A percentile compares a stretch with the other conserved stretches of the same genome.
Conservation (phyloP, 2,329 filamentous ascomycete species). For the Whalleya microplaca region DNA sequence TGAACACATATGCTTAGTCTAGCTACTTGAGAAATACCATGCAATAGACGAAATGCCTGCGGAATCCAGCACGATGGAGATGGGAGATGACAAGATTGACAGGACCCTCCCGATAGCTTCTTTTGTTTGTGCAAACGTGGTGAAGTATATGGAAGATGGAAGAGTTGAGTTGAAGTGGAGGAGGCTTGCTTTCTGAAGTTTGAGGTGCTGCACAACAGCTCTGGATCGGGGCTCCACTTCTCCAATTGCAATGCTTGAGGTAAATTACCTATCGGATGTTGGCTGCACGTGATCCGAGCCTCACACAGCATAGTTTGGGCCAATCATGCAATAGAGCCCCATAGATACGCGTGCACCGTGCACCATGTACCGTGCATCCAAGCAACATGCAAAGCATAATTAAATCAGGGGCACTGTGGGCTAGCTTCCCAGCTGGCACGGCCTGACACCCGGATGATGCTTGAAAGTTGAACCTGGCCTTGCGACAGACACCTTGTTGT, state of each 20-base stretch:
- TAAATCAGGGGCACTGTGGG: neutral
- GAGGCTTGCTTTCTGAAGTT: neutral
- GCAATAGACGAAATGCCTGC: neutral
- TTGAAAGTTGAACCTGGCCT: conserved; percentile 7
- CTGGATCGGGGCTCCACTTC: neutral
- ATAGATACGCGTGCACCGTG: neutral
- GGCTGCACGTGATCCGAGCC: neutral
- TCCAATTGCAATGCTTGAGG: neutral
- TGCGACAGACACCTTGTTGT: conserved; percentile 1
- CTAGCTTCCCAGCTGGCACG: conserved; percentile 7
- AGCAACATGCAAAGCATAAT: no score
- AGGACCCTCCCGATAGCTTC: neutral
- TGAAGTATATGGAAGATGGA: neutral
- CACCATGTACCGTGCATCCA: neutral
- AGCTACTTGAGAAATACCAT: conserved; percentile 9
- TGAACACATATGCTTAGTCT: conserved; percentile 13
- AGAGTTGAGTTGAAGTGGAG: neutral
- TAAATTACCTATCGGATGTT: neutral
- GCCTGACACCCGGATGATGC: neutral
- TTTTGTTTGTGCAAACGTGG: neutral
- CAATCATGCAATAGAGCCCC: neutral
- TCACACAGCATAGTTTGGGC: neutral
- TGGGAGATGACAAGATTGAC: neutral
- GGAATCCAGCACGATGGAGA: neutral
- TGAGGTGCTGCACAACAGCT: neutral